Evolutionary conservation across 805 yeast genomes (phyloP).

Genomic region (Kluyveromyces wickerhamii): DNA sequence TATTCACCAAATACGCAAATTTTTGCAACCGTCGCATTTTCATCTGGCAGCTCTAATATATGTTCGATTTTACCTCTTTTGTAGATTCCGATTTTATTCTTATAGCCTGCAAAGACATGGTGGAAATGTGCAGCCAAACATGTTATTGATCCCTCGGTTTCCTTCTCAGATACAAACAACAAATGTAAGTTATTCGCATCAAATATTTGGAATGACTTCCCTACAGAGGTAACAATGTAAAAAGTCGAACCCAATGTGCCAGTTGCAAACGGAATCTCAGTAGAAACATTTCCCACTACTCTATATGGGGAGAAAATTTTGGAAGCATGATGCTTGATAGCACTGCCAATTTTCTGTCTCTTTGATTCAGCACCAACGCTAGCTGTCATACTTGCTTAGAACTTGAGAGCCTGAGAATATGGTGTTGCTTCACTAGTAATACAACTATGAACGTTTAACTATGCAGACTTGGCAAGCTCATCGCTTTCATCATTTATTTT

Average conservation of each 20-base stretch:
- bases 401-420: no score
- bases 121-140: conserved; percentile 76
- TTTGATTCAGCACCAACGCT: conserved; percentile 4
- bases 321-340: conserved; percentile 28
- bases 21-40: conserved; percentile 36
- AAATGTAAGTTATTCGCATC: conserved; percentile 83
- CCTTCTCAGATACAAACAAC: conserved; percentile 75
- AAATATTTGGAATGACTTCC: conserved; percentile 82
- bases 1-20: conserved; percentile 71
- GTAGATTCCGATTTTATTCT: conserved; percentile 63
- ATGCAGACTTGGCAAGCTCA: no score
- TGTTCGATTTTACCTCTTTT: conserved; percentile 65
- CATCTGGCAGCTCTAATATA: conserved; percentile 28
- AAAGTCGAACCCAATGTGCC: conserved; percentile 85
- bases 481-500: no score
- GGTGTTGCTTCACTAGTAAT: no score
- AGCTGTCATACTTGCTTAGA: no score
- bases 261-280: conserved; percentile 74
- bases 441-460: no score
- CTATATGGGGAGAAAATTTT: conserved; percentile 80
- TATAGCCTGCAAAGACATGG: conserved; percentile 71
- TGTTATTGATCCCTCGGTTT: conserved; percentile 62
- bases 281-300: conserved; percentile 86
- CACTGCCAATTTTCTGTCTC: conserved; percentile 9
- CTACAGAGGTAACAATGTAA: conserved; percentile 84